Percentiles rank a stretch among this genome's conserved stretches.
Conservation (phyloP, 1,284 basidiomycete genomes). For the Rhodotorula mucilaginosa region DNA sequence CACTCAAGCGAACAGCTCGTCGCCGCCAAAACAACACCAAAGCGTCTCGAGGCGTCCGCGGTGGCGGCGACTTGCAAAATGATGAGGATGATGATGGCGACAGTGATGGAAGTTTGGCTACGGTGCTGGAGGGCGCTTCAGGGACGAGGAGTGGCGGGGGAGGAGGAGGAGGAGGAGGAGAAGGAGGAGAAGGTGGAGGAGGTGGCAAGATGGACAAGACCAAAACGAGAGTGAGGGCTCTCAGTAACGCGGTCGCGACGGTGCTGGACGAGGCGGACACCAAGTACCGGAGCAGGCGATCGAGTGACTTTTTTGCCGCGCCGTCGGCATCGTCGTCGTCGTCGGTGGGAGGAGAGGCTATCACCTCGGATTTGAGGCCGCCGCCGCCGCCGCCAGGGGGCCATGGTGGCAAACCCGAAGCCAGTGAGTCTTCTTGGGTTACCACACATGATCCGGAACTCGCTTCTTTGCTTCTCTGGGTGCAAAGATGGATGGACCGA, state of each 20-base stretch:
- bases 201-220: neutral
- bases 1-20: conserved; percentile 16
- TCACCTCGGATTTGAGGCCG: neutral
- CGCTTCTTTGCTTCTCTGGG: neutral
- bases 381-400: neutral
- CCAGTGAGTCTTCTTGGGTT: neutral
- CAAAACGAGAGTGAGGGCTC: neutral
- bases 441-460: no score
- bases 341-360: no score
- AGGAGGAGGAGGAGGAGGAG: no score
- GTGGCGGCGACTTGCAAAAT: neutral
- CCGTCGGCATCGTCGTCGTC: no score
- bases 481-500: no score
- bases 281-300: neutral
- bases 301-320: neutral
- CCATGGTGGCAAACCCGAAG: neutral
- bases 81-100: neutral
- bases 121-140: neutral
- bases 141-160: no score
- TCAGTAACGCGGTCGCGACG: neutral
- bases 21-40: neutral
- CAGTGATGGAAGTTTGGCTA: neutral
- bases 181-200: no score
- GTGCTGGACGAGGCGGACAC: neutral
- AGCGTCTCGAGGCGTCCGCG: neutral